Base-by-base conservation (phyloP, 805 yeast species). In the Schizosaccharomyces lindneri region DNA sequence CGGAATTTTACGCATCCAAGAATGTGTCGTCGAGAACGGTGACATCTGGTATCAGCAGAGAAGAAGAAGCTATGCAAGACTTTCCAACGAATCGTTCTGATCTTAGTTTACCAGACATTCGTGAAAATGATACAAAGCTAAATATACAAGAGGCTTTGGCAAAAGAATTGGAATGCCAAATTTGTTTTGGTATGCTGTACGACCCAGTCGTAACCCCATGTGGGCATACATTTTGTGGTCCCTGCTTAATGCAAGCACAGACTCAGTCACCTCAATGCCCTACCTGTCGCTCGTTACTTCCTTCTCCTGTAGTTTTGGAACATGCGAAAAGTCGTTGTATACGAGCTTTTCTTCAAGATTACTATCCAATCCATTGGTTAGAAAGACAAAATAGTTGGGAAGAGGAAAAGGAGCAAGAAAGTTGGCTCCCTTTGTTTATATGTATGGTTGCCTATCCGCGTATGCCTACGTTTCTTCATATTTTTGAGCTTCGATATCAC, bases 181-280 rank as follows among this genome's bases (percentile, higher is more conserved):
- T 64, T 31, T 64, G 65, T 55, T 62, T 59, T 43, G 64, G 59
- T 17, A 43, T 61, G 41, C 36, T 59, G 17, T 39, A 36, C 27
- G 65, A 60, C 15, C 65, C 65, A 15, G 41, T 62, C 13, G 36
- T 55, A 4, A 55, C 62, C 4, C 61, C 62, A 41, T 64, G 65
- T 46, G 65, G 65, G 4, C 65, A 64, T 55, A 62, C 61, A 5
- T 64, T 64, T 39, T 64, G 65, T 41, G 62, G 62, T 27, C 36
- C 59, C 6, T 64, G 65, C 31, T 55, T 64, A 17, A 32, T 65
- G 17, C 61, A 64, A 19, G 57, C 55, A 55, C 39, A 61, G 19
- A 41, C 48, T 27, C 43, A 46, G 6, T 36, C 55, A 17, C 59
- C 59, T 21, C 41, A 24, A 36, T 64, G 65, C 43, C 65, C 65